Percentiles rank a stretch among this genome's conserved stretches.
These are phyloP conservation scores for Persicaria tinctoria DNA, from an alignment of 148 eudicot species.

Conservation along the genomic window DNA sequence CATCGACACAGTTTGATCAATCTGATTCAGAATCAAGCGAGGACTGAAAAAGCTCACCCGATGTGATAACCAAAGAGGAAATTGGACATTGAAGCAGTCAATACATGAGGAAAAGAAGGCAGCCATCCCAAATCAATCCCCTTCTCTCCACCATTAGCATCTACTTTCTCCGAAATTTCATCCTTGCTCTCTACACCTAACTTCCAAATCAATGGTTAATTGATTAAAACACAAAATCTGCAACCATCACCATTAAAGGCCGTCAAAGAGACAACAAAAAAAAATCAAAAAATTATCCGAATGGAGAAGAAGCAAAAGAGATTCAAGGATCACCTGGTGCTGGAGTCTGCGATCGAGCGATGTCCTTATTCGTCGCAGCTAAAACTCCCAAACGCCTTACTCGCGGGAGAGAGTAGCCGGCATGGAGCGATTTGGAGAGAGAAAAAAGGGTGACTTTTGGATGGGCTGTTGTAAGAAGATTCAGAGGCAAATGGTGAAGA, in stretches of 20 bases:
- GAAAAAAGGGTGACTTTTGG: background rate
- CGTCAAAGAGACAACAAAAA: background rate
- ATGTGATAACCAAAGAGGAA: constrained; percentile 82
- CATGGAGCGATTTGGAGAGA: background rate
- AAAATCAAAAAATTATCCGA: background rate
- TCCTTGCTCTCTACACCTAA: constrained; percentile 28
- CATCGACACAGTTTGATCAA: too few species aligned
- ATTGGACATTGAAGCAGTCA: constrained; percentile 72
- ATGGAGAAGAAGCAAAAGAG: background rate
- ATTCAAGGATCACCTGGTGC: background rate
- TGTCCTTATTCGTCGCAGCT: constrained; percentile 3
- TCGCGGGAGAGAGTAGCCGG: background rate
- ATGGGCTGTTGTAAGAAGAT: background rate
- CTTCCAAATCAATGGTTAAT: background rate
- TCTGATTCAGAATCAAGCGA: background rate
- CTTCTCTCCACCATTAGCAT: constrained; percentile 14
- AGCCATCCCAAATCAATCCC: constrained; percentile 56
- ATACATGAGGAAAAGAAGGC: constrained; percentile 62
- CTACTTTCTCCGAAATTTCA: constrained; percentile 18
- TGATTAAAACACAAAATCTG: background rate
- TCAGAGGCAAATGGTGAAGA: background rate
- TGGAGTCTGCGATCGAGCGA: background rate
- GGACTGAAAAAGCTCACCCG: constrained; percentile 37
- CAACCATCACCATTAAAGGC: background rate
- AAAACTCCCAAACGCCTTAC: background rate